Conservation (phyloP, 176 grass and related monocot species). For the Oryza rufipogon region DNA sequence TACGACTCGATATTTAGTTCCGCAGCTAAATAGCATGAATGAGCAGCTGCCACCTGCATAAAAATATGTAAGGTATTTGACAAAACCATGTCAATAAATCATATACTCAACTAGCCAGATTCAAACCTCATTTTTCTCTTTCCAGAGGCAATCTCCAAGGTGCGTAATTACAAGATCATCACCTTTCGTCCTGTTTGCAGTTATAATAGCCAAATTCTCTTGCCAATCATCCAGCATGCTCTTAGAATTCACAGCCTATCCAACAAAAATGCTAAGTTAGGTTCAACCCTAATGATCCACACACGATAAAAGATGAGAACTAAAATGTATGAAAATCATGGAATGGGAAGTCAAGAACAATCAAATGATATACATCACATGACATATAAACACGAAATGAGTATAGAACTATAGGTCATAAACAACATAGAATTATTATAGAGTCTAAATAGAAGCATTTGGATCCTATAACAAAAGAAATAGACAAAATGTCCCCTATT, state of each 20-base stretch:
- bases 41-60: conserved; percentile 82
- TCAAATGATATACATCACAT: neutral
- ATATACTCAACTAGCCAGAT: conserved; percentile 32
- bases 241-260: conserved; percentile 39
- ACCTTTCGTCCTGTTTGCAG: conserved; percentile 87
- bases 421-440: neutral
- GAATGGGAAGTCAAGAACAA: neutral
- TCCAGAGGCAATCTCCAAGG: conserved; percentile 97
- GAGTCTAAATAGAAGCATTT: neutral
- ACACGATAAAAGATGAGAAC: neutral
- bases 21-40: conserved; percentile 92
- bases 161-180: conserved; percentile 89
- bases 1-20: conserved; percentile 87
- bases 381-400: neutral
- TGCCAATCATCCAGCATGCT: conserved; percentile 92
- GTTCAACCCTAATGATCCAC: neutral
- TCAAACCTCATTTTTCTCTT: conserved; percentile 90
- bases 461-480: conserved; percentile 4
- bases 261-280: neutral
- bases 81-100: neutral
- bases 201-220: conserved; percentile 96
- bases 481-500: neutral
- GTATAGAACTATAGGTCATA: neutral
- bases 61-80: conserved; percentile 28
- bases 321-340: conserved; percentile 4